Evolutionary conservation across 257 asterid genomes (phyloP).

Genomic region (Penstemon eatonii): DNA sequence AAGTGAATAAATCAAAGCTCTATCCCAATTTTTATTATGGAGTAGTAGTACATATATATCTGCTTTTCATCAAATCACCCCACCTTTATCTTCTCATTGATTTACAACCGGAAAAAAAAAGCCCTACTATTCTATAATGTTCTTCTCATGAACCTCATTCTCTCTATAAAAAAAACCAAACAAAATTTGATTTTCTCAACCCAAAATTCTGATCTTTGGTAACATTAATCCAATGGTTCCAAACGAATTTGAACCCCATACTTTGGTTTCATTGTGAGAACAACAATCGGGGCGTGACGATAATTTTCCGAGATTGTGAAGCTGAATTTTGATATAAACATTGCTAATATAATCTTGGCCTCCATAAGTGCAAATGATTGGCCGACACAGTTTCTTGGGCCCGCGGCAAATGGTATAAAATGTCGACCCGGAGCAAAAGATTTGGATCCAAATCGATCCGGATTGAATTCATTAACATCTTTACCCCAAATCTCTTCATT

Average conservation of each 20-base stretch:
- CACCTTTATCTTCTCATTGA: slow-evolving; percentile 3
- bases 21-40: slow-evolving; percentile 20
- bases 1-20: slow-evolving; percentile 9
- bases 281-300: slow-evolving; percentile 81
- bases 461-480: slow-evolving; percentile 80
- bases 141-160: background rate
- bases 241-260: slow-evolving; percentile 83
- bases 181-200: background rate
- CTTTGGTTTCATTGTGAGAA: slow-evolving; percentile 83
- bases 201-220: background rate
- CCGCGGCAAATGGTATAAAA: slow-evolving; percentile 88
- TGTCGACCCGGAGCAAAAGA: slow-evolving; percentile 55
- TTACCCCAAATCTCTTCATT: slow-evolving; percentile 80
- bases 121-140: background rate
- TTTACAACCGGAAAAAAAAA: background rate
- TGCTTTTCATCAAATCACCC: background rate
- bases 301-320: slow-evolving; percentile 69
- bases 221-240: slow-evolving; percentile 40
- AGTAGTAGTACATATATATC: slow-evolving; percentile 1
- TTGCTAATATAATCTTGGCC: slow-evolving; percentile 84
- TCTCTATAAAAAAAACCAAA: background rate
- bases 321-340: slow-evolving; percentile 71
- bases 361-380: slow-evolving; percentile 92
- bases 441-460: slow-evolving; percentile 56
- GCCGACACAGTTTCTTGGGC: slow-evolving; percentile 88